Evolutionary conservation across 1,284 basidiomycete genomes (phyloP).

Genomic region (Cryptococcus sp.): DNA sequence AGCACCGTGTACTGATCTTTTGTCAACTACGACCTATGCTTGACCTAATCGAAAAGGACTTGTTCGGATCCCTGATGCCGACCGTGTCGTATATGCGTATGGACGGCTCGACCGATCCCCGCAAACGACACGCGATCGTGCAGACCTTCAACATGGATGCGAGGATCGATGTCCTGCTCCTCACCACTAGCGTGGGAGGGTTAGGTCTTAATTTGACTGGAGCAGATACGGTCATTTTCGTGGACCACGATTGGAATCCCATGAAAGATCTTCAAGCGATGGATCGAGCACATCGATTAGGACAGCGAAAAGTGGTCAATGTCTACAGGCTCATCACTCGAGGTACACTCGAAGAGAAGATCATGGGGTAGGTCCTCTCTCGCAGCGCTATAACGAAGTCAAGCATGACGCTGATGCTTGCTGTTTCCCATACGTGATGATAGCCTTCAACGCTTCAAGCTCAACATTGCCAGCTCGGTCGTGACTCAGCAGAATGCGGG

Average conservation of each 20-base stretch:
- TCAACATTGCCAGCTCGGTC: conserved; percentile 95
- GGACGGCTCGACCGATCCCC: conserved; percentile 85
- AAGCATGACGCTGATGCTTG: conserved; percentile 3
- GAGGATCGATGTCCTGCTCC: conserved; percentile 91
- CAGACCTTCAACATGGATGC: conserved; percentile 98
- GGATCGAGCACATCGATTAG: conserved; percentile 97
- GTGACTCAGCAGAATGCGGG: conserved; percentile 97
- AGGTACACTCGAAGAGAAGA: conserved; percentile 97
- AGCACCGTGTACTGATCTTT: conserved; percentile 97
- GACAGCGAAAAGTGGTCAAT: conserved; percentile 98
- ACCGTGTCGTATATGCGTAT: conserved; percentile 97
- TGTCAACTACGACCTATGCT: conserved; percentile 99
- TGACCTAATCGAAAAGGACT: conserved; percentile 91
- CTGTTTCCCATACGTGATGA: not conserved
- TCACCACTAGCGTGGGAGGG: conserved; percentile 97
- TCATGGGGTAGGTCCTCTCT: conserved; percentile 83
- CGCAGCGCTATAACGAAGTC: conserved; percentile 10
- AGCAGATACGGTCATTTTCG: conserved; percentile 98
- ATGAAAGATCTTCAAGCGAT: conserved; percentile 99
- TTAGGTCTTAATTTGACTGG: conserved; percentile 95
- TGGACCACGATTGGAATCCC: conserved; percentile 99
- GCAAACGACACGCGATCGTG: conserved; percentile 90
- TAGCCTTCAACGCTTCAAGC: conserved; percentile 95
- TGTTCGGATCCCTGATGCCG: conserved; percentile 92
- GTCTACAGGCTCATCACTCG: conserved; percentile 97